A percentile compares a stretch with the other conserved stretches of the same genome.
These are phyloP conservation scores for Echeveria elegans DNA, from an alignment of 164 flowering plant species.

Conservation along the genomic window DNA sequence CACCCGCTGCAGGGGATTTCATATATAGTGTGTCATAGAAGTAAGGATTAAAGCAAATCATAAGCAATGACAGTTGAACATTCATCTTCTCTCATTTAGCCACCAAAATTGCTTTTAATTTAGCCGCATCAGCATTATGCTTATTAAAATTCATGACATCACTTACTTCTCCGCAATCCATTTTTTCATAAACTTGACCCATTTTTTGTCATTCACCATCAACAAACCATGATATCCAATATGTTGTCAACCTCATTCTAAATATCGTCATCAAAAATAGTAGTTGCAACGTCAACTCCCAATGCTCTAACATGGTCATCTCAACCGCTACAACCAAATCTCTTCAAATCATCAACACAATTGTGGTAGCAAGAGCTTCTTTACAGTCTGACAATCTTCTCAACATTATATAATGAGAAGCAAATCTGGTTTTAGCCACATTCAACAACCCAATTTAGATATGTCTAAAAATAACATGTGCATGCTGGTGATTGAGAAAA, in stretches of 20 bases:
- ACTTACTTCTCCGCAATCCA: no score
- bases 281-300: neutral
- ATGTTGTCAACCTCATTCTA: constrained; percentile 1
- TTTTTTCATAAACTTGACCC: no score
- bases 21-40: no score
- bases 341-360: neutral
- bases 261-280: neutral
- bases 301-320: neutral
- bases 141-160: no score
- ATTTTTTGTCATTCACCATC: no score
- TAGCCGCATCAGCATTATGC: no score
- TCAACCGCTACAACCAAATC: neutral
- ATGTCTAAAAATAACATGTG: constrained; percentile 11
- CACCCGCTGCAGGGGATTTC: no score
- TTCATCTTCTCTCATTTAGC: no score
- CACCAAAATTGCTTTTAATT: no score
- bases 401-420: neutral
- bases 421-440: neutral
- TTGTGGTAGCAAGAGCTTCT: constrained; percentile 2
- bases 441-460: constrained; percentile 3
- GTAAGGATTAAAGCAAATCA: no score
- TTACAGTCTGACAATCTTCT: constrained; percentile 7
- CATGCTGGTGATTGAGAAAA: constrained; percentile 12
- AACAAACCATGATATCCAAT: no score
- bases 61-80: no score